Evolutionary conservation across 441 rosid species (phyloP).

Genomic region (Pelargonium cotyledonis): DNA sequence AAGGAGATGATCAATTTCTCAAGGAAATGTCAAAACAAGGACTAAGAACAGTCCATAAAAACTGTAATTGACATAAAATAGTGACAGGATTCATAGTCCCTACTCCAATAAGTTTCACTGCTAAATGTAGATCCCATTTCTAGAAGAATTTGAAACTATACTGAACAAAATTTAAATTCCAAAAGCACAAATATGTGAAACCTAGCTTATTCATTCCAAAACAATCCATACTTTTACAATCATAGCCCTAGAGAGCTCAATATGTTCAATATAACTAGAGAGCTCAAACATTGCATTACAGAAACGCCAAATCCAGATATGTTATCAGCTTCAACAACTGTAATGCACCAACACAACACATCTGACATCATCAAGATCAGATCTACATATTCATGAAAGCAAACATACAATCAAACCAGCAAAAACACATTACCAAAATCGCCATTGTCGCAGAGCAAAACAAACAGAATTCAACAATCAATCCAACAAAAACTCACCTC

Average conservation of each 20-base stretch:
- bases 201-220: too few relatives aligned
- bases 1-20: too few relatives aligned
- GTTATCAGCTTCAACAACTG: neutral
- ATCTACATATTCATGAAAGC: neutral
- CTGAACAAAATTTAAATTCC: too few relatives aligned
- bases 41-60: too few relatives aligned
- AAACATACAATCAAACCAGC: neutral
- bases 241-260: neutral
- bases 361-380: neutral
- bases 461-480: neutral
- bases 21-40: too few relatives aligned
- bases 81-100: too few relatives aligned
- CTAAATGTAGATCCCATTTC: too few relatives aligned
- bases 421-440: slow-evolving; percentile 8
- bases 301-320: neutral
- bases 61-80: too few relatives aligned
- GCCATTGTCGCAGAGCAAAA: neutral
- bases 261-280: neutral
- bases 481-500: neutral
- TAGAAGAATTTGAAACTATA: too few relatives aligned
- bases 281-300: neutral
- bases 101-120: too few relatives aligned
- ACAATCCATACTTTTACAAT: too few relatives aligned
- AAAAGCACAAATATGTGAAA: too few relatives aligned
- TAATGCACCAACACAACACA: neutral